Evolutionary conservation across 805 yeast species (phyloP).

Genomic region (Saccharomycopsis javanensis): DNA sequence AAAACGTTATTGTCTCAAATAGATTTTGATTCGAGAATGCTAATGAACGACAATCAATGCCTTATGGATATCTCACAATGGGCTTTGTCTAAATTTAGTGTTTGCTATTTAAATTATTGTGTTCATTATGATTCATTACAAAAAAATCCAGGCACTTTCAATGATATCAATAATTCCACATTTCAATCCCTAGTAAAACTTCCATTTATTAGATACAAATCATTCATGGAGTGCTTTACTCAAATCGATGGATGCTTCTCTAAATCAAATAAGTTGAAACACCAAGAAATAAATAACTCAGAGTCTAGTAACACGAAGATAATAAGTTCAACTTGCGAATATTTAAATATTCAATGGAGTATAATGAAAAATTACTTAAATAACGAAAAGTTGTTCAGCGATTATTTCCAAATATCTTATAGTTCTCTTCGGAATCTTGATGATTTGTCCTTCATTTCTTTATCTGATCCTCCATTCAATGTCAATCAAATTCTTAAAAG

Average conservation of each 20-base stretch:
- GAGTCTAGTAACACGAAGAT: slow-evolving; percentile 12
- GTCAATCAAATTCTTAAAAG: slow-evolving; percentile 12
- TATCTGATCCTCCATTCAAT: slow-evolving; percentile 1
- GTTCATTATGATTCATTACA: neutral
- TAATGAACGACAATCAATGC: slow-evolving; percentile 12
- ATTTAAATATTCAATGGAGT: slow-evolving; percentile 15
- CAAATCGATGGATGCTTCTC: slow-evolving; percentile 7
- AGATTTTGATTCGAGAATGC: neutral
- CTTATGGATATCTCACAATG: slow-evolving; percentile 14
- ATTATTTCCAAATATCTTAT: slow-evolving; percentile 15
- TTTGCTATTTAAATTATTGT: slow-evolving; percentile 9
- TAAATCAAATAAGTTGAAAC: slow-evolving; percentile 10
- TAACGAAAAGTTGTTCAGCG: slow-evolving; percentile 15
- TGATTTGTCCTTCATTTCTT: neutral
- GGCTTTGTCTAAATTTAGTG: slow-evolving; percentile 11
- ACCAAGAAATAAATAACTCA: slow-evolving; percentile 2
- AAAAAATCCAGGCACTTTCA: too few relatives aligned
- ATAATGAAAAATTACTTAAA: slow-evolving; percentile 13
- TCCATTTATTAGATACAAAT: slow-evolving; percentile 18
- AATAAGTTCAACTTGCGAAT: slow-evolving; percentile 5
- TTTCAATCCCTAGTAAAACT: slow-evolving; percentile 2
- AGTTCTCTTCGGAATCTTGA: slow-evolving; percentile 5
- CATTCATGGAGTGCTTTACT: slow-evolving; percentile 7
- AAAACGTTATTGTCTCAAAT: neutral
- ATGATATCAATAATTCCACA: neutral